A percentile compares a stretch with the other conserved stretches of the same genome.
phyloP scores from a whole-genome alignment of 768 basidiomycete species.

The Tremella fuciformis region DNA sequence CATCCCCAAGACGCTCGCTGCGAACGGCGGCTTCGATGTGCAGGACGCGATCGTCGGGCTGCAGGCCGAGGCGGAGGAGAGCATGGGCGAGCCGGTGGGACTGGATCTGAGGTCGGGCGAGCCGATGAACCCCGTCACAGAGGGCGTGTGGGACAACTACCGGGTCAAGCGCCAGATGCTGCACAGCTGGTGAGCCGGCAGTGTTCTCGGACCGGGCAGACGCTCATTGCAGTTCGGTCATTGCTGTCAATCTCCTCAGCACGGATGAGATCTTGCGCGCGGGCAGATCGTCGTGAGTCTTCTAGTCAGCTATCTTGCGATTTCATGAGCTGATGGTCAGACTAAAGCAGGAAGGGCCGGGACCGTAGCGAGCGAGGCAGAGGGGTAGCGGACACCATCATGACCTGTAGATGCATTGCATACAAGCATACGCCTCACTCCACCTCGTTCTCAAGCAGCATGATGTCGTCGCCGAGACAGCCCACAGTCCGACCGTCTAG shows the following conservation, averaged over 20 bases:
- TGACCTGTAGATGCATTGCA: no score
- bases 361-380: no score
- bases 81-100: slow-evolving; percentile 80
- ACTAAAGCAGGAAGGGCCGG: no score
- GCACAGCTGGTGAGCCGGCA: slow-evolving; percentile 74
- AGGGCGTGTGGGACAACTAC: slow-evolving; percentile 99
- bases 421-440: no score
- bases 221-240: slow-evolving; percentile 54
- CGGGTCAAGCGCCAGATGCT: slow-evolving; percentile 98
- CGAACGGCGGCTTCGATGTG: slow-evolving; percentile 95
- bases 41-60: slow-evolving; percentile 89
- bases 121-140: slow-evolving; percentile 90
- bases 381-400: no score
- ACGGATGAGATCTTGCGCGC: slow-evolving; percentile 84
- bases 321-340: no score
- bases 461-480: no score
- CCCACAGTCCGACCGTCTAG: no score
- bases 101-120: slow-evolving; percentile 89
- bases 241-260: slow-evolving; percentile 89
- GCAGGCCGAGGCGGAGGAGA: slow-evolving; percentile 81
- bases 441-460: no score
- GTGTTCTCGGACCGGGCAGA: not conserved
- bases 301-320: no score
- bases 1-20: slow-evolving; percentile 93
- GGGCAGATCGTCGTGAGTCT: slow-evolving; percentile 51